Evolutionary conservation across 306 rosid species (phyloP).

Genomic region (Canavalia gladiata): DNA sequence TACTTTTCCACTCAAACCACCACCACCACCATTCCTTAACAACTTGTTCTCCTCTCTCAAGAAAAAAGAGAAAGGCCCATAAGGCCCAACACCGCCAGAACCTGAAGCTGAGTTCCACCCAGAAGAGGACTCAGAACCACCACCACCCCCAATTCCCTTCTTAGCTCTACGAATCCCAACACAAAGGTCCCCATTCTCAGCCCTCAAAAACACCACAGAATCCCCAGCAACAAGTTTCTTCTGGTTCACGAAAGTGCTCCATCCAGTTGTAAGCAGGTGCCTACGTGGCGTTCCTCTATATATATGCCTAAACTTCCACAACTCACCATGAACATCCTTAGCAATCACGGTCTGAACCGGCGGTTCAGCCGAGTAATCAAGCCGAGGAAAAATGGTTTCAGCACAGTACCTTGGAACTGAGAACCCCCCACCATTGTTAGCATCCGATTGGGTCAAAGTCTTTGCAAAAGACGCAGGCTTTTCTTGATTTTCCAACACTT

Average conservation of each 20-base stretch:
- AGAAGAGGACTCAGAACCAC: constrained; percentile 57
- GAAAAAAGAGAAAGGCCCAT: constrained; percentile 73
- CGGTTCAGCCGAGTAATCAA: constrained; percentile 93
- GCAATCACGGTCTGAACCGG: constrained; percentile 96
- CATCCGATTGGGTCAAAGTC: constrained; percentile 94
- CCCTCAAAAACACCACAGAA: constrained; percentile 87
- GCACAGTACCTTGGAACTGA: constrained; percentile 97
- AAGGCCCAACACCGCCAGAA: constrained; percentile 50
- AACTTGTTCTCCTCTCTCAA: constrained; percentile 71
- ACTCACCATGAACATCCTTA: constrained; percentile 87
- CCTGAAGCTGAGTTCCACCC: constrained; percentile 73
- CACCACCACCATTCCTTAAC: constrained; percentile 61
- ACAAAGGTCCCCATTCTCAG: constrained; percentile 81
- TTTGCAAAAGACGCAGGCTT: constrained; percentile 91
- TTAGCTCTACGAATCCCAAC: constrained; percentile 92
- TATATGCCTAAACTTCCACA: constrained; percentile 95
- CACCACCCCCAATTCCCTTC: constrained; percentile 63
- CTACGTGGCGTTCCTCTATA: constrained; percentile 94
- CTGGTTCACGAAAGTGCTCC: constrained; percentile 96
- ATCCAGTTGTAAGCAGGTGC: constrained; percentile 92
- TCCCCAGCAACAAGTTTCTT: constrained; percentile 97
- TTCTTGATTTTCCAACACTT: constrained; percentile 60
- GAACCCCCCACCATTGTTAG: constrained; percentile 98
- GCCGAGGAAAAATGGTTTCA: constrained; percentile 88
- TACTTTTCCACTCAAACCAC: constrained; percentile 53